Base-by-base conservation (phyloP, 352 stramenopile genomes). In the Plasmopara halstedii region DNA sequence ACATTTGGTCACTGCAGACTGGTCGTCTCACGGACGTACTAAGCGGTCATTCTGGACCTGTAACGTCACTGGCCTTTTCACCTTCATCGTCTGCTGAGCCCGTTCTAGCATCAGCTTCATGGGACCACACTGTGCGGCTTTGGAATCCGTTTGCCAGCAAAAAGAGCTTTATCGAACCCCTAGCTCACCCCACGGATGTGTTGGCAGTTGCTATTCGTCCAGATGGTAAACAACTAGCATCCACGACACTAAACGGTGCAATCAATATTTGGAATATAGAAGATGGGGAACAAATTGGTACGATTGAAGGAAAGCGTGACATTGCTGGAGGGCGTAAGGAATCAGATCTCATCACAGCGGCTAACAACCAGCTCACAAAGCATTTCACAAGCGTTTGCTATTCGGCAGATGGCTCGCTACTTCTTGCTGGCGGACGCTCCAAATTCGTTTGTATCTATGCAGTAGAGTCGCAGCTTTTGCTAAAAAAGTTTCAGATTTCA, bases 381-480 rank as follows among this genome's bases (percentile, higher is more conserved):
- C 95, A 98, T 60, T 99, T 99, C 58, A 99, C 94, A n/a, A 98
- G 87, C 51, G 79, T 99, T 17, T 97, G 89, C 56, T 99, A 99
- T 73, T 98, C 92, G 38, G 95, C 95, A 26, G 97, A 99, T 59
- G 97, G 97, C 45, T 83, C 83, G 10, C 98, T 94, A 57, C 76
- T 99, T 19, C 74, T 99, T 10, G 97, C 95, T 4, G 96, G 96
- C 46, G 96, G 97, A 10, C 94, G 95, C 42, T 98, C 88, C 42
- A 99, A 98, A 67, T 99, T 97, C 62, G 91, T 99, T 44, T 99
- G 97, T 60, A 98, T 99, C 53, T 99, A 99, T 77, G 90, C 97
- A 60, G 86, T 96, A 29, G 94, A 80, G 18, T 75, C 83, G 56
- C 83, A 87, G 44, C 94, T 99, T 21, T 67, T 99, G 43, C 70